Percentiles rank a stretch among this genome's conserved stretches.
phyloP scores from a whole-genome alignment of 352 stramenopile species.

The Phytopythium ostracodes region DNA sequence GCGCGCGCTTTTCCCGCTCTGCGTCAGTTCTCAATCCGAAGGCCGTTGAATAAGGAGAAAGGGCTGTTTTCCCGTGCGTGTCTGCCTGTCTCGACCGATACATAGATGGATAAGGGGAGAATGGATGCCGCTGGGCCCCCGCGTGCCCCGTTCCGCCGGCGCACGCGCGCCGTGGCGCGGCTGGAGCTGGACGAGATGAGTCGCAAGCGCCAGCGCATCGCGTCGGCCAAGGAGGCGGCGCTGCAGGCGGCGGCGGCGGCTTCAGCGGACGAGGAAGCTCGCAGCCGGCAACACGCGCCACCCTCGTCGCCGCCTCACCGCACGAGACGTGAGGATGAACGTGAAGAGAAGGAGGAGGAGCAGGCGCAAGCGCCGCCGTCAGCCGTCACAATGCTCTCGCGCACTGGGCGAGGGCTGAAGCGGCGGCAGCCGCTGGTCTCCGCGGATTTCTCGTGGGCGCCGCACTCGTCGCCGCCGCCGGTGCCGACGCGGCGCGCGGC shows the following conservation, averaged over 20 bases:
- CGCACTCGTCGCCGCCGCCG: slow-evolving; percentile 1
- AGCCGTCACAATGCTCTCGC: background rate
- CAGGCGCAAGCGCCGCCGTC: background rate
- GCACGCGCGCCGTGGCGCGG: slow-evolving; percentile 28
- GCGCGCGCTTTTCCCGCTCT: background rate
- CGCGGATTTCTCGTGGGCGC: background rate
- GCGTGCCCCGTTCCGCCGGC: slow-evolving; percentile 13
- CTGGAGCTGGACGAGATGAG: slow-evolving; percentile 21
- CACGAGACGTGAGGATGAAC: background rate
- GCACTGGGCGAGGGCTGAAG: background rate
- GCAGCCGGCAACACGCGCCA: background rate
- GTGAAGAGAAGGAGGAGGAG: background rate
- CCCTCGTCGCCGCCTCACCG: background rate
- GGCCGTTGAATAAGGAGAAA: too few relatives aligned
- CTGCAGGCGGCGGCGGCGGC: background rate
- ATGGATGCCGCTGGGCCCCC: background rate
- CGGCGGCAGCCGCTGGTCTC: background rate
- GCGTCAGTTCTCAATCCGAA: background rate
- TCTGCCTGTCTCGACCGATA: too few relatives aligned
- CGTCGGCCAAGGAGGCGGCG: slow-evolving; percentile 7
- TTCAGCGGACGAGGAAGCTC: background rate
- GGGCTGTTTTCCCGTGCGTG: too few relatives aligned
- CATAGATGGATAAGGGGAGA: too few relatives aligned
- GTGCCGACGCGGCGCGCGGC: slow-evolving; percentile 11
- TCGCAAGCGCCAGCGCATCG: slow-evolving; percentile 21